These are phyloP conservation scores for Apiotrichum gracile DNA, from an alignment of 1,284 basidiomycete species.

Conservation along the genomic window DNA sequence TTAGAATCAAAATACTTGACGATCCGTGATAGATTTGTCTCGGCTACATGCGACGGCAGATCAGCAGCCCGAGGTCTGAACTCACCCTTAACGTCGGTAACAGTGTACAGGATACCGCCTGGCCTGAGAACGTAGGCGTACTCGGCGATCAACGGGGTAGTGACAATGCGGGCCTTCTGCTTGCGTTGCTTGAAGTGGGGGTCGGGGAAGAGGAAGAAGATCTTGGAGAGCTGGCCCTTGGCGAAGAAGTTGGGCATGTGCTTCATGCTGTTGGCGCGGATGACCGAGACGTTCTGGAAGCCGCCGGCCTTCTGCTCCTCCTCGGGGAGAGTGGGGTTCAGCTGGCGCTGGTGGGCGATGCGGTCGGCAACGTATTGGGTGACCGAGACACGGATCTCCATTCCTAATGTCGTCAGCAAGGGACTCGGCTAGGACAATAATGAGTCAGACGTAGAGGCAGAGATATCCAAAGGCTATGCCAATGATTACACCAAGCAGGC, in stretches of 20 bases:
- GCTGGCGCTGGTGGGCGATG: constrained; percentile 72
- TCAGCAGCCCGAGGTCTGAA: too few relatives aligned
- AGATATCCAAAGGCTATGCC: too few relatives aligned
- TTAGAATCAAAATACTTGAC: neutral
- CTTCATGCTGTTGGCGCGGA: constrained; percentile 97
- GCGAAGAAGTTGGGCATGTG: constrained; percentile 95
- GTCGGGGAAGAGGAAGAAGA: constrained; percentile 99
- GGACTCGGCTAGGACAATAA: neutral
- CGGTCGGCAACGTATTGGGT: constrained; percentile 95
- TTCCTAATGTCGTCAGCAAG: constrained; percentile 61
- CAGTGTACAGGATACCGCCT: constrained; percentile 93
- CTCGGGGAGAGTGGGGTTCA: constrained; percentile 49
- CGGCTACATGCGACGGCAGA: too few relatives aligned
- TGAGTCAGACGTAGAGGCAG: too few relatives aligned
- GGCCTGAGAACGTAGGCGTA: constrained; percentile 90
- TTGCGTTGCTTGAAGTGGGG: constrained; percentile 98
- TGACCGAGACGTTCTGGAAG: constrained; percentile 89
- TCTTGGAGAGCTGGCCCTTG: constrained; percentile 80
- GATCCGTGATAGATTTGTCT: too few relatives aligned
- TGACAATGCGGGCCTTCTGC: constrained; percentile 94
- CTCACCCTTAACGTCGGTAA: constrained; percentile 78
- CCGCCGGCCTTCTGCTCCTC: constrained; percentile 48
- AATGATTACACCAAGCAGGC: too few relatives aligned
- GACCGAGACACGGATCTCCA: constrained; percentile 96
- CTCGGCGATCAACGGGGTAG: constrained; percentile 80